Percentiles rank a stretch among this genome's conserved stretches.
Conservation (phyloP, 2,329 filamentous ascomycete genomes). For the Exophiala spinifera region DNA sequence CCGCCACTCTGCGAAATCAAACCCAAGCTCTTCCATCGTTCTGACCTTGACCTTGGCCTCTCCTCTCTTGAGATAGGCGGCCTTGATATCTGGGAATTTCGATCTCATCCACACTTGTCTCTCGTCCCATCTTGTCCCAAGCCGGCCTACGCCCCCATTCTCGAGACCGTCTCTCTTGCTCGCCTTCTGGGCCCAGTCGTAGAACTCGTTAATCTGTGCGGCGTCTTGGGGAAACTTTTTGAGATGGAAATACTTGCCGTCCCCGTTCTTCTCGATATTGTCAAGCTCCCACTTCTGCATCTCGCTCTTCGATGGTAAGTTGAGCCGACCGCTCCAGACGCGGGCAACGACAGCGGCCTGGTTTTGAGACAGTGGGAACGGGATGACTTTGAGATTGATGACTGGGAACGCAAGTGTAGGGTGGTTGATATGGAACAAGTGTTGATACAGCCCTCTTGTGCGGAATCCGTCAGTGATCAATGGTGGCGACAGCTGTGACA, state of each 20-base stretch:
- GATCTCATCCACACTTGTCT: constrained; percentile 70
- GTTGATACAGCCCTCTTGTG: constrained; percentile 71
- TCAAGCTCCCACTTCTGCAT: constrained; percentile 56
- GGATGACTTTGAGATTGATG: constrained; percentile 79
- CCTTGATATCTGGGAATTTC: constrained; percentile 66
- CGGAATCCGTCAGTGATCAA: constrained; percentile 67
- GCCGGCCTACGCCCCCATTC: constrained; percentile 57
- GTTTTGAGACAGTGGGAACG: constrained; percentile 75
- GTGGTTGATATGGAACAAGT: constrained; percentile 71
- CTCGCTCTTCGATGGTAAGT: constrained; percentile 58
- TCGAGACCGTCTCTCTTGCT: constrained; percentile 37
- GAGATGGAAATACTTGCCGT: constrained; percentile 49
- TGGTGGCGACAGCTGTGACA: constrained; percentile 33
- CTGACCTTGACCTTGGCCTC: constrained; percentile 55
- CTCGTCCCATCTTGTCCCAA: constrained; percentile 68
- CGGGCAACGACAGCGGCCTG: constrained; percentile 75
- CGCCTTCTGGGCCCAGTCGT: constrained; percentile 43
- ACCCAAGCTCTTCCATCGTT: constrained; percentile 70
- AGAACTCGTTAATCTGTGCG: constrained; percentile 45
- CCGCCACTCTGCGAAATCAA: constrained; percentile 51
- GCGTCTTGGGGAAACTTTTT: constrained; percentile 50
- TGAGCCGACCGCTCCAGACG: constrained; percentile 69
- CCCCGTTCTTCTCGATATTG: constrained; percentile 28
- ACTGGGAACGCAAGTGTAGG: constrained; percentile 76
- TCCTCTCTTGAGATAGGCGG: constrained; percentile 66